Base-by-base conservation (phyloP, 163 green algal genomes). In the Chloroidium sp. region DNA sequence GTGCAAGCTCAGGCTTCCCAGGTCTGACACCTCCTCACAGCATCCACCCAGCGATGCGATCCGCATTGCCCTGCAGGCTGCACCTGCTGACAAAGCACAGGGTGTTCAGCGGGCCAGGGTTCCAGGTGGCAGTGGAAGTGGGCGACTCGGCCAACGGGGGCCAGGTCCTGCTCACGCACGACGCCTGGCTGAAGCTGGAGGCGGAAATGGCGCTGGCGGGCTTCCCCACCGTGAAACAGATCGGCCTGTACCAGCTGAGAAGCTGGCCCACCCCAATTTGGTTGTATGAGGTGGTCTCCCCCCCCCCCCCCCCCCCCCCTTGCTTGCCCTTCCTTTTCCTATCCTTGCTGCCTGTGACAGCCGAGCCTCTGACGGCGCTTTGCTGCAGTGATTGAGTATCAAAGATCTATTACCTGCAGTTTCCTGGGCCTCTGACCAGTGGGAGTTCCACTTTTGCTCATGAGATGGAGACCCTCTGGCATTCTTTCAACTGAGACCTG, bases 141-240 rank as follows among this genome's bases (percentile, higher is more conserved):
- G 85, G 89, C 69, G 84, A 90, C 67, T 85, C 87, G 1, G 92
- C 92, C 0, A 78, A 86, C 60, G 93, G 93, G 36, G 93, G 92
- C 8, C 92, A 96, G 86, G 86, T 97, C n/a, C 81, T 96, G 74
- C 62, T 97, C 4, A 92, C 83, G 0, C 88, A 97, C 78, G 92
- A 93, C 3, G 90, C 89, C 3, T 94, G 92, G 88, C 61, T 83
- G 3, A 78, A 84, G 57, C 85, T 94, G 80, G 76, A 75, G 0
- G 77, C 82, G 36, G 80, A 87, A 81, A 95, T 97, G 91, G 68
- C 81, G 0, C 62, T 76, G 0, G 91, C 89, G 4, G 86, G 85
- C 60, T 96, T 94, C 84, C 93, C 93, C 1, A 89, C 92, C 36
- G 84, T 97, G 13, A 86, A 92, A 74, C 88, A 92, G 80, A 69